Percentiles rank a stretch among this genome's conserved stretches.
Evolutionary conservation across 1,284 basidiomycete species (phyloP).

Genomic region (Ceratobasidium sp.): DNA sequence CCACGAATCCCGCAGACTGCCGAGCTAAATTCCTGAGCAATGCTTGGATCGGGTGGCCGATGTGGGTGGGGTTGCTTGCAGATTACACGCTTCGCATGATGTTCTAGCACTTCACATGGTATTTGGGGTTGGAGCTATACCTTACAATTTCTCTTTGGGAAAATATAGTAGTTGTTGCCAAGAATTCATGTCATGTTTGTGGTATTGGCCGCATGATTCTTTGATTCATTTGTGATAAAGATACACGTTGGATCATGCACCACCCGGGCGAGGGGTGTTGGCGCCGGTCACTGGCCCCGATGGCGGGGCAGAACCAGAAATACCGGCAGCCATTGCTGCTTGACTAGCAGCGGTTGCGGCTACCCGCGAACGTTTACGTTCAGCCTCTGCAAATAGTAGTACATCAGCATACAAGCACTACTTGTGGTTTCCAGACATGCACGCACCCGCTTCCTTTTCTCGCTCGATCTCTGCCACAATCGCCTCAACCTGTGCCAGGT

Average conservation of each 20-base stretch:
- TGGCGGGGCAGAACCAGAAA: conserved; percentile 26
- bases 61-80: not conserved
- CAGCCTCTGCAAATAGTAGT: conserved; percentile 68
- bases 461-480: conserved; percentile 92
- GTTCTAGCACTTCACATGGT: not conserved
- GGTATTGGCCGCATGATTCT: not conserved
- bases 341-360: conserved; percentile 84
- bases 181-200: not conserved
- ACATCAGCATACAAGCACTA: not conserved
- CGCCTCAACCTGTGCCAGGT: conserved; percentile 83
- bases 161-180: too few species aligned
- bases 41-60: conserved; percentile 31
- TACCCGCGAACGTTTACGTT: conserved; percentile 78
- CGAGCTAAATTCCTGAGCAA: conserved; percentile 50
- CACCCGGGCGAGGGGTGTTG: conserved; percentile 34
- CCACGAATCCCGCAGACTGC: conserved; percentile 64
- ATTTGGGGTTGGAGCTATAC: not conserved
- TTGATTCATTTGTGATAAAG: conserved; percentile 16
- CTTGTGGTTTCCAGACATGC: not conserved
- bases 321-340: conserved; percentile 77
- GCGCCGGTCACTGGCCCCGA: conserved; percentile 30
- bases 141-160: too few species aligned
- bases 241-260: conserved; percentile 13
- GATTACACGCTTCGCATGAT: too few species aligned
- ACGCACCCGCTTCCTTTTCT: conserved; percentile 91